Evolutionary conservation across 768 basidiomycete species (phyloP).

Genomic region (Hericium rajendrae): DNA sequence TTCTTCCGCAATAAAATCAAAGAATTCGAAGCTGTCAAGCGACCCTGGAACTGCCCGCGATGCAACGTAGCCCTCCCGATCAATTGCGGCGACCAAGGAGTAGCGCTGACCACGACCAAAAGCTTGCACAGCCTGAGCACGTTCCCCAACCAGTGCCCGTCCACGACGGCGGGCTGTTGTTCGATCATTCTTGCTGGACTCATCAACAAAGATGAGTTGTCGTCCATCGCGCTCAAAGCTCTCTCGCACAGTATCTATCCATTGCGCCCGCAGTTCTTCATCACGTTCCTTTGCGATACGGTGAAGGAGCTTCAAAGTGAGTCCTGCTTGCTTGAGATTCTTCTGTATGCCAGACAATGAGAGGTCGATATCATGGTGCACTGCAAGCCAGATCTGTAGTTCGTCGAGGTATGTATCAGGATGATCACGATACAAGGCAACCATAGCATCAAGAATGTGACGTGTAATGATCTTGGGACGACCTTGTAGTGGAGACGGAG

Average conservation of each 20-base stretch:
- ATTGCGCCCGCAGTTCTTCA: neutral
- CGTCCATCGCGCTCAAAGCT: neutral
- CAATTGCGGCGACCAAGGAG: constrained; percentile 21
- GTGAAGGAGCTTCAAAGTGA: neutral
- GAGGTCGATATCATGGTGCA: neutral
- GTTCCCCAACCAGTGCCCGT: constrained; percentile 13
- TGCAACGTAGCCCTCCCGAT: constrained; percentile 19
- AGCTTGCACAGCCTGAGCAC: constrained; percentile 7
- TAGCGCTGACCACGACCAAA: constrained; percentile 19
- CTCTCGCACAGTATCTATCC: neutral
- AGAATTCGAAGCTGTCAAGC: constrained; percentile 20
- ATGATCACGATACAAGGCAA: neutral
- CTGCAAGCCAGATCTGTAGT: neutral
- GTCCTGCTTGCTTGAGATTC: neutral
- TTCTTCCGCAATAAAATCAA: constrained; percentile 22
- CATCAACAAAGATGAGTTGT: constrained; percentile 21
- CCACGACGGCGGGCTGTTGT: constrained; percentile 21
- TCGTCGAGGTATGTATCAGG: neutral
- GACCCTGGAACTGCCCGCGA: constrained; percentile 19
- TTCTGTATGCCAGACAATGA: neutral
- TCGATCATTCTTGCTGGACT: constrained; percentile 23
- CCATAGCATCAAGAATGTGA: neutral
- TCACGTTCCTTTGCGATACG: neutral
- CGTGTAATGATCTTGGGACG: neutral
- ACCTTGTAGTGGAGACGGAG: neutral